Conservation (phyloP, 164 flowering plant genomes). For the Echeveria elegans region DNA sequence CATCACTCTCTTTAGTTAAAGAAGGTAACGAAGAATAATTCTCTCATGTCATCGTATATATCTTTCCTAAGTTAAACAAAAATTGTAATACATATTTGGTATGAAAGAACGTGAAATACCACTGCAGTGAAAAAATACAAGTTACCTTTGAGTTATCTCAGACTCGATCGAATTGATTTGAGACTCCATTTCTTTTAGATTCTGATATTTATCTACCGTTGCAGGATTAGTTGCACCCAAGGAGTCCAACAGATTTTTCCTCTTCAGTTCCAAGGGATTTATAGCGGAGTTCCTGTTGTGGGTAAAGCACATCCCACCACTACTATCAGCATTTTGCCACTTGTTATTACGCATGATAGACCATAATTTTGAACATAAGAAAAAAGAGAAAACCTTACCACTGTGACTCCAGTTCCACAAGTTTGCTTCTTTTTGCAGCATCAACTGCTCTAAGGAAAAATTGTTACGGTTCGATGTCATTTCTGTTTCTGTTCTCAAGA, state of each 20-base stretch:
- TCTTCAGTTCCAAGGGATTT: constrained; percentile 40
- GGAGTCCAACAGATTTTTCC: constrained; percentile 30
- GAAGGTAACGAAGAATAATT: too few species aligned
- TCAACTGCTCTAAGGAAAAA: constrained; percentile 34
- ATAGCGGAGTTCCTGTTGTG: constrained; percentile 29
- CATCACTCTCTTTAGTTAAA: too few species aligned
- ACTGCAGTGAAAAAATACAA: too few species aligned
- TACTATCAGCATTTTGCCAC: not conserved
- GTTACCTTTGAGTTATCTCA: constrained; percentile 51
- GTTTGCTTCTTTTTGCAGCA: constrained; percentile 23
- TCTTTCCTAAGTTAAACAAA: too few species aligned
- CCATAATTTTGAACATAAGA: not conserved
- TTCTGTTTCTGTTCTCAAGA: constrained; percentile 35
- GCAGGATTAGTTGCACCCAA: constrained; percentile 24
- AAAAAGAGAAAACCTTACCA: constrained; percentile 26
- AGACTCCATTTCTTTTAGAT: constrained; percentile 33
- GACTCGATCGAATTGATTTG: constrained; percentile 32
- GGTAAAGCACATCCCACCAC: not conserved
- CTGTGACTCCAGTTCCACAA: constrained; percentile 30
- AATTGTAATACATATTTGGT: too few species aligned
- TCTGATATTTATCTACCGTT: constrained; percentile 32
- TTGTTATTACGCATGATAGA: too few species aligned
- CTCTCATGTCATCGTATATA: too few species aligned
- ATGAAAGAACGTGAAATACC: too few species aligned
- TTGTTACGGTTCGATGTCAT: constrained; percentile 42